A percentile compares a stretch with the other conserved stretches of the same genome.
Evolutionary conservation across 1,284 basidiomycete genomes (phyloP).

Genomic region (Cystobasidium pallidum): DNA sequence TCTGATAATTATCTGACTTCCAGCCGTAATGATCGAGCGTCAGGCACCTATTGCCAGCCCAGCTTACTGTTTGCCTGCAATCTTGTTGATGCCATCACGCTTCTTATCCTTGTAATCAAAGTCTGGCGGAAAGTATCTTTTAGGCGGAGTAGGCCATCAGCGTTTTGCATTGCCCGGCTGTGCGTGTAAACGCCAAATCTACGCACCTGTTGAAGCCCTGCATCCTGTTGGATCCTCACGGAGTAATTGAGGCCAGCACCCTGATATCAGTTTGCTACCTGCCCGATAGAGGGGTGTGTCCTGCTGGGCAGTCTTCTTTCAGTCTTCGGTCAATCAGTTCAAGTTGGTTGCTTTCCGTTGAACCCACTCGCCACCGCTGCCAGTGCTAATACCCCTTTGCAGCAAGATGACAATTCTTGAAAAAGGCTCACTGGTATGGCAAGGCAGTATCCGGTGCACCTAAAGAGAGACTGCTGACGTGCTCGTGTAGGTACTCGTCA

Average conservation of each 20-base stretch:
- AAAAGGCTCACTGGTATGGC: slow-evolving; percentile 12
- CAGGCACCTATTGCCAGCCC: too few relatives aligned
- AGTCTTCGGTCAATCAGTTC: too few relatives aligned
- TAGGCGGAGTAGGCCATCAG: not conserved
- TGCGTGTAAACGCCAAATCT: too few relatives aligned
- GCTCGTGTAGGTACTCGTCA: slow-evolving; percentile 23
- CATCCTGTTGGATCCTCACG: slow-evolving; percentile 22
- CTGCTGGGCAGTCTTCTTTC: too few relatives aligned
- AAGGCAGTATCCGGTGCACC: not conserved
- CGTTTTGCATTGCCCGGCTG: not conserved
- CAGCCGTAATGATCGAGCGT: not conserved
- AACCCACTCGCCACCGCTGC: not conserved
- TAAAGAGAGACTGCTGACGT: not conserved
- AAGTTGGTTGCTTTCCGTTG: not conserved
- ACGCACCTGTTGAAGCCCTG: slow-evolving; percentile 44
- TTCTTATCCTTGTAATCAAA: slow-evolving; percentile 41
- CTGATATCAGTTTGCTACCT: too few relatives aligned
- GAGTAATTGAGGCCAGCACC: too few relatives aligned
- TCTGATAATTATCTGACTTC: not conserved
- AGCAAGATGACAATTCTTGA: not conserved
- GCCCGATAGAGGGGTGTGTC: too few relatives aligned
- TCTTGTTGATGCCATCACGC: slow-evolving; percentile 41
- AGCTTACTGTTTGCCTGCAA: slow-evolving; percentile 43
- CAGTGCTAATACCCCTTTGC: too few relatives aligned
- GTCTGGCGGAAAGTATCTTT: slow-evolving; percentile 42